phyloP scores from a whole-genome alignment of 345 rosid species.

The Moricandia moricandioides region DNA sequence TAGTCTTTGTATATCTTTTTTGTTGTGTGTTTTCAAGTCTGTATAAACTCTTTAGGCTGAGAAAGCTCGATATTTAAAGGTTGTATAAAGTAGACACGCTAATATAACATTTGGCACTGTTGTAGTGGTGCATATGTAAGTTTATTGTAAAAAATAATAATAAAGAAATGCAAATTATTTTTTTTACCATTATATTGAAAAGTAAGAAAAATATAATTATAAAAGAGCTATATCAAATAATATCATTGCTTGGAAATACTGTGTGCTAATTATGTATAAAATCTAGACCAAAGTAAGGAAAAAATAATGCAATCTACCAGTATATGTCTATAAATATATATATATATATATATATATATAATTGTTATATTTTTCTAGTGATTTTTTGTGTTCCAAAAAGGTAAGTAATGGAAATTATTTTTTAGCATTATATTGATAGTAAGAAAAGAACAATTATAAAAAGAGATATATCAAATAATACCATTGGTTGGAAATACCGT shows the following conservation, averaged over 20 bases:
- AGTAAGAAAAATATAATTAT: neutral
- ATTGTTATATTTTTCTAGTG: neutral
- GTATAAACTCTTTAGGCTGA: slow-evolving; percentile 3
- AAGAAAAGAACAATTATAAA: slow-evolving; percentile 5
- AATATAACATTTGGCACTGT: slow-evolving; percentile 27
- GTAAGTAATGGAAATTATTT: neutral
- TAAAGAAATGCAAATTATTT: neutral
- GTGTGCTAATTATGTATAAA: slow-evolving; percentile 32
- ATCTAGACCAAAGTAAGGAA: slow-evolving; percentile 27
- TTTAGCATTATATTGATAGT: slow-evolving; percentile 3
- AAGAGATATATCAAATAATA: slow-evolving; percentile 19
- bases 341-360: too few relatives aligned
- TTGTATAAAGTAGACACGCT: slow-evolving; percentile 2
- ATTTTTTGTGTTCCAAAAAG: too few relatives aligned
- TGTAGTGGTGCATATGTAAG: slow-evolving; percentile 12
- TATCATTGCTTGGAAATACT: slow-evolving; percentile 3
- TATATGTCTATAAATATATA: neutral
- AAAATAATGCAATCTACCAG: slow-evolving; percentile 17
- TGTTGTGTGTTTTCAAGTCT: slow-evolving; percentile 8
- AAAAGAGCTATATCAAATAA: slow-evolving; percentile 17
- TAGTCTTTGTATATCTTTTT: slow-evolving; percentile 1
- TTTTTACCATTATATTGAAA: slow-evolving; percentile 7
- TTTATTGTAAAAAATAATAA: slow-evolving; percentile 21
- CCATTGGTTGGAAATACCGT: slow-evolving; percentile 4
- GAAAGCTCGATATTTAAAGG: slow-evolving; percentile 24